phyloP scores from a whole-genome alignment of 1,139 yeast genomes.

The Candida neerlandica region DNA sequence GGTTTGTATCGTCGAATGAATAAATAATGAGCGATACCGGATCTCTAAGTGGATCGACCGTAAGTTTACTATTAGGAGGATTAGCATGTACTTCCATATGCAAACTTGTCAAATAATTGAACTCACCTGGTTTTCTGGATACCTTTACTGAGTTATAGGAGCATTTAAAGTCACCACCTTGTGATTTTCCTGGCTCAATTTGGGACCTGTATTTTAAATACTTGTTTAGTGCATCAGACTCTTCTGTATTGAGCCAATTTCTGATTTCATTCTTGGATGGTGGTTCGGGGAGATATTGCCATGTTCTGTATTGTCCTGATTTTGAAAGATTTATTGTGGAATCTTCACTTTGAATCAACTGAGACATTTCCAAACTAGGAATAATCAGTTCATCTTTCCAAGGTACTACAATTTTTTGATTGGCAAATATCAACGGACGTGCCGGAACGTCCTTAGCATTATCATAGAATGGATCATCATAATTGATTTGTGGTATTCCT shows the following conservation, averaged over 20 bases:
- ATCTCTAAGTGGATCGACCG: constrained; percentile 71
- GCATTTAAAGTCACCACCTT: constrained; percentile 35
- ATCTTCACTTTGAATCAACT: background rate
- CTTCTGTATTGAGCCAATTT: constrained; percentile 25
- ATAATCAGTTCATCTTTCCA: constrained; percentile 19
- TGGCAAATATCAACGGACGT: constrained; percentile 66
- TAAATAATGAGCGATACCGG: constrained; percentile 63
- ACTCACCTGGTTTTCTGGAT: constrained; percentile 47
- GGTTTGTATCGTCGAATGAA: constrained; percentile 53
- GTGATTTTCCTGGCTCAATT: constrained; percentile 48
- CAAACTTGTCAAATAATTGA: constrained; percentile 54
- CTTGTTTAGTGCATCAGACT: constrained; percentile 19
- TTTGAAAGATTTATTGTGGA: background rate
- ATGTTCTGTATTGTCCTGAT: constrained; percentile 14
- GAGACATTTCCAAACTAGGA: constrained; percentile 18
- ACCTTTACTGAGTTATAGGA: constrained; percentile 35
- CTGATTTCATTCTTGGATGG: constrained; percentile 30
- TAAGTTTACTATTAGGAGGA: constrained; percentile 43
- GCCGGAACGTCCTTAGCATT: constrained; percentile 52
- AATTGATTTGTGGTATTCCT: constrained; percentile 55
- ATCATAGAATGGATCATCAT: constrained; percentile 66
- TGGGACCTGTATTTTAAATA: constrained; percentile 44
- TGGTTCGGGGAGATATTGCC: constrained; percentile 35
- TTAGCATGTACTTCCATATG: constrained; percentile 69
- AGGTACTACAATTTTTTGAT: constrained; percentile 55